Conservation (phyloP, 2,329 filamentous ascomycete genomes). For the Penicillium sp. region DNA sequence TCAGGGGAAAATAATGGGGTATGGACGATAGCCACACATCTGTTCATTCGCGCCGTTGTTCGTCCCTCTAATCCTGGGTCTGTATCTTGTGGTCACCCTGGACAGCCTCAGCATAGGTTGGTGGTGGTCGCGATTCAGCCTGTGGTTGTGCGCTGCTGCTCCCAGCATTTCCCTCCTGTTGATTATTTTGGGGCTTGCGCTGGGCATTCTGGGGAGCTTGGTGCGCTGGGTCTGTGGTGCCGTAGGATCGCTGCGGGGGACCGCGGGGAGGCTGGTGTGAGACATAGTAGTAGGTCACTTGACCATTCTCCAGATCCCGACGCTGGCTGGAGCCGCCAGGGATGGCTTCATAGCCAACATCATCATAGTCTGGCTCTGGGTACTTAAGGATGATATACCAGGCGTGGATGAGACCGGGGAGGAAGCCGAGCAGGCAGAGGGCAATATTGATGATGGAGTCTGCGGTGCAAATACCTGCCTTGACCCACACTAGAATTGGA, state of each 20-base stretch:
- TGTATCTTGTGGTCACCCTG: constrained; percentile 91
- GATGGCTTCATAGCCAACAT: constrained; percentile 62
- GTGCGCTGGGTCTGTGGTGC: constrained; percentile 36
- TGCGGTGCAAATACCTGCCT: constrained; percentile 85
- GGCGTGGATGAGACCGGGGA: constrained; percentile 88
- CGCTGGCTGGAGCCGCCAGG: constrained; percentile 54
- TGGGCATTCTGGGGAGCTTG: constrained; percentile 18
- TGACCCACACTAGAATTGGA: constrained; percentile 78
- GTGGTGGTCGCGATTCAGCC: constrained; percentile 63
- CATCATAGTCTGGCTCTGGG: constrained; percentile 70
- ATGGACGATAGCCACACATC: not conserved
- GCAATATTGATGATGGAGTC: constrained; percentile 95
- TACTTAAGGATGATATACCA: constrained; percentile 97
- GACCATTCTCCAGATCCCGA: constrained; percentile 41
- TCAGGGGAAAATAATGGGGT: not conserved
- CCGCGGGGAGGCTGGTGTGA: constrained; percentile 48
- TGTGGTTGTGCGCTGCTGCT: constrained; percentile 33
- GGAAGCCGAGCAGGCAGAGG: constrained; percentile 73
- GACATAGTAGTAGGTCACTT: constrained; percentile 77
- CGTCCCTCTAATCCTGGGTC: constrained; percentile 53
- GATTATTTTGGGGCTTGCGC: not conserved
- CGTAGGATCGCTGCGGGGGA: constrained; percentile 38
- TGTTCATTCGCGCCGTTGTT: not conserved
- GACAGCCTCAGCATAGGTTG: constrained; percentile 79
- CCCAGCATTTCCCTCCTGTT: constrained; percentile 24